Base-by-base conservation (phyloP, 805 yeast species). In the Priceomyces fermenticarens region DNA sequence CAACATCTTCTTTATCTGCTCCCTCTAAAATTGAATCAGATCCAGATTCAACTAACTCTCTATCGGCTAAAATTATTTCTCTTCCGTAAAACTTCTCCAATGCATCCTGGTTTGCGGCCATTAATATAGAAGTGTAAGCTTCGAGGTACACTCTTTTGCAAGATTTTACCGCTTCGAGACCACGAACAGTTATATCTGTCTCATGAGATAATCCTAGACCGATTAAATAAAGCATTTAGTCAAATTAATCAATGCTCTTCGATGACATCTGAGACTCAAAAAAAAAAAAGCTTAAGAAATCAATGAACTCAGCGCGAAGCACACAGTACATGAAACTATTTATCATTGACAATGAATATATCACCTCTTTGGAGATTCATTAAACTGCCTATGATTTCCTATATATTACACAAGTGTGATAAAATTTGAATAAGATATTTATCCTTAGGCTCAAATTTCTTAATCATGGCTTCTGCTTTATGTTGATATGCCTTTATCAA, bases 81-180 rank as follows among this genome's bases (percentile, higher is more conserved):
- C 87, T 77, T 6, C 95, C 98, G 57, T 91, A 91, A 53, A 85
- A 88, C 51, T 77, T 75, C 58, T 90, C 97, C 39, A 91, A 67
- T 4, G 83, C 76, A 44, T 72, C 78, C 57, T 80, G 70, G 47
- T 85, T 80, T 2, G 98, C 95, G 10, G 96, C 89, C 98, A 93
- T 91, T 43, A 93, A 70, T 47, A 91, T 91, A 30, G 96, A 85
- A 3, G 99, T 91, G 64, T 91, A 91, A 2, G 95, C 97, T 67
- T 91, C 99, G 42, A 93, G 70, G 53, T 91, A 91, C n/a, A 91
- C 96, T 32, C 97, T 73, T 55, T 85, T 81, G 66, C 97, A 89
- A 60, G 74, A 77, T 54, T 77, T 83, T 41, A 93, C 89, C 3
- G 83, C 78, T 55, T 91, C 89, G 23, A 93, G 72, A 1, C 99